Evolutionary conservation across 1,284 basidiomycete genomes (phyloP), one percentile per base, ranked within the genome.

Genomic region (Ganoderma lingzhi): DNA sequence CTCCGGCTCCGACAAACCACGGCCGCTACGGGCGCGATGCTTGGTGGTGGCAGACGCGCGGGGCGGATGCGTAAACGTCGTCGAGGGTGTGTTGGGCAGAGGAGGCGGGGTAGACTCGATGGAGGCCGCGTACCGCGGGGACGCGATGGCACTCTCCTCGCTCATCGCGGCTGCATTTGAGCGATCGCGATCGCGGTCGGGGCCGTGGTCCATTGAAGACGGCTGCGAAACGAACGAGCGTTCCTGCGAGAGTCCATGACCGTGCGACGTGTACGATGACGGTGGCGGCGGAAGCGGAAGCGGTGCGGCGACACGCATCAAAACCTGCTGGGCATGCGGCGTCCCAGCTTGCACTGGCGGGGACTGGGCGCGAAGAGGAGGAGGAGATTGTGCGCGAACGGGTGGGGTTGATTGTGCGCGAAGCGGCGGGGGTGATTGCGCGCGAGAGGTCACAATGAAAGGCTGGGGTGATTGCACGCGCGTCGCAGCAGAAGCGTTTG

Each of bases 101-200:
- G 72, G 72, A 14, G 67, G 61, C n/a, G 72, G 72, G 1, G 72
- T 73, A 12, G 72, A 73, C 67, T 71, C 72, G 39, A 63, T 42
- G 4, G 72, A 73, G 14, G 68, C 63, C 39, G 70, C 63, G 51
- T 73, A 73, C 17, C 55, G 68, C 59, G 59, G 59, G 59, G 59
- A 61, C 12, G 39, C 41, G 39, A 15, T 42, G 41, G 39, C 39
- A 14, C 59, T 61, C 39, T 61, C 59, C 14, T n/a, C 14, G 59
- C 59, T 61, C 59, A 61, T 44, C 37, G 59, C 59, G n/a, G 37
- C 39, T 41, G 9, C n/a, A 30, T 65, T 56, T 44, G 55, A 55
- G 37, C 62, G 65, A 5, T 61, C 66, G 62, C 63, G 65, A 19
- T 64, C 65, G 39, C 55, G 64, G 8, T 67, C 71, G 59, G 62